These are phyloP conservation scores for Emmonsiellopsis sp. DNA, from an alignment of 2,329 filamentous ascomycete species.

Conservation along the genomic window DNA sequence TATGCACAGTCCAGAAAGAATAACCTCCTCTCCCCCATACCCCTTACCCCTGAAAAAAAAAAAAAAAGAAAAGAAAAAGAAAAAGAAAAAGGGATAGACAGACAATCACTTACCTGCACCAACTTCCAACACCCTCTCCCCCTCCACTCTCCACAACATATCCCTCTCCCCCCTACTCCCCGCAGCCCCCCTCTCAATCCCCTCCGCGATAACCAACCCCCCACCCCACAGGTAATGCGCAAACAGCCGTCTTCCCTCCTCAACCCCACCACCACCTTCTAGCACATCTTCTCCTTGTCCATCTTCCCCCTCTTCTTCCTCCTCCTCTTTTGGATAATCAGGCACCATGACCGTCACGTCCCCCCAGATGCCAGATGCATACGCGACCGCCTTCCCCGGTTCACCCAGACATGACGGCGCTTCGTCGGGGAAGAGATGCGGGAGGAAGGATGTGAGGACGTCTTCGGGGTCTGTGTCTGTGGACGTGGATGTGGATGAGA, in stretches of 20 bases:
- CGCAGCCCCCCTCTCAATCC: constrained; percentile 19
- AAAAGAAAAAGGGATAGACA: too few species aligned
- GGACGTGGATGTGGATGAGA: neutral
- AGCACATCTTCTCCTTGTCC: constrained; percentile 4
- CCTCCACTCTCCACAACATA: constrained; percentile 34
- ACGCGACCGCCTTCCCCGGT: constrained; percentile 42
- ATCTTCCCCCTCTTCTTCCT: constrained; percentile 12
- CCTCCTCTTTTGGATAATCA: constrained; percentile 32
- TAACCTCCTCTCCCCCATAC: neutral
- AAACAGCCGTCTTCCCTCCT: constrained; percentile 45
- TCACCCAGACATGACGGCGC: constrained; percentile 46
- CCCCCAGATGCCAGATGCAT: constrained; percentile 36
- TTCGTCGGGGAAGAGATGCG: constrained; percentile 49
- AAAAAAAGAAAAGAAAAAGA: constrained; percentile 4
- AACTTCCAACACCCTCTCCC: constrained; percentile 47
- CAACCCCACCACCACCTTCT: constrained; percentile 16
- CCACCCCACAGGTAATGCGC: constrained; percentile 54
- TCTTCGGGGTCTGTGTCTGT: constrained; percentile 36
- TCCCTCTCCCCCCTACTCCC: constrained; percentile 9
- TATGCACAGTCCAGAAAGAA: neutral
- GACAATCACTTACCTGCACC: constrained; percentile 53
- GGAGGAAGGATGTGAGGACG: constrained; percentile 46
- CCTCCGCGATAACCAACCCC: constrained; percentile 34
- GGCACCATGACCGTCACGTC: constrained; percentile 33
- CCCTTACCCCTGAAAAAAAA: constrained; percentile 2